Percentiles rank a stretch among this genome's conserved stretches.
Conservation (phyloP, 176 grass and related monocot species). For the Pontederia paniculata region DNA sequence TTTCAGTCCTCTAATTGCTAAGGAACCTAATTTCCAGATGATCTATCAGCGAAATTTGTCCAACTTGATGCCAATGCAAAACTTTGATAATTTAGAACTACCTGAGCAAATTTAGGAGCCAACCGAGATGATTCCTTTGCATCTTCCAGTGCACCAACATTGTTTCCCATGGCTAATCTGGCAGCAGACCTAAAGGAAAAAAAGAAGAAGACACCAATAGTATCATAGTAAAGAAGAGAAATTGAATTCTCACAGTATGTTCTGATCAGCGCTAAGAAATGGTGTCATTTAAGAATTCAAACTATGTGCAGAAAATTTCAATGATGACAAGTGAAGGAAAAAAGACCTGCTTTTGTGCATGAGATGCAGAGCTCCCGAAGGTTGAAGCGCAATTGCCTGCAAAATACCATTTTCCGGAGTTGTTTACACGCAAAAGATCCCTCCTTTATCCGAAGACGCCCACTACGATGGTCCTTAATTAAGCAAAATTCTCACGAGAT, state of each 20-base stretch:
- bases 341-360: slow-evolving; percentile 54
- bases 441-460: not conserved
- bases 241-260: not conserved
- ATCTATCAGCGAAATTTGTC: too few species aligned
- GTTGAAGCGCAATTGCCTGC: slow-evolving; percentile 40
- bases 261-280: not conserved
- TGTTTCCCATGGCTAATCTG: slow-evolving; percentile 42
- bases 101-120: slow-evolving; percentile 40
- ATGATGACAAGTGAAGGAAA: not conserved
- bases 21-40: too few species aligned
- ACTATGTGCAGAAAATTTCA: not conserved
- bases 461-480: not conserved
- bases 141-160: slow-evolving; percentile 37
- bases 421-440: not conserved
- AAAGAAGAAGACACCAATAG: not conserved
- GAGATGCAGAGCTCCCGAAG: slow-evolving; percentile 51
- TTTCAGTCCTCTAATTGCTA: too few species aligned
- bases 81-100: slow-evolving; percentile 1
- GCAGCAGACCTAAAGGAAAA: slow-evolving; percentile 54
- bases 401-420: not conserved
- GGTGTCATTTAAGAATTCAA: not conserved
- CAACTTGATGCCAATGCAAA: too few species aligned
- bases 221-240: not conserved
- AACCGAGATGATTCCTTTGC: slow-evolving; percentile 54
- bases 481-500: not conserved